Evolutionary conservation across 768 basidiomycete species (phyloP).

Genomic region (Leccinum broughii): DNA sequence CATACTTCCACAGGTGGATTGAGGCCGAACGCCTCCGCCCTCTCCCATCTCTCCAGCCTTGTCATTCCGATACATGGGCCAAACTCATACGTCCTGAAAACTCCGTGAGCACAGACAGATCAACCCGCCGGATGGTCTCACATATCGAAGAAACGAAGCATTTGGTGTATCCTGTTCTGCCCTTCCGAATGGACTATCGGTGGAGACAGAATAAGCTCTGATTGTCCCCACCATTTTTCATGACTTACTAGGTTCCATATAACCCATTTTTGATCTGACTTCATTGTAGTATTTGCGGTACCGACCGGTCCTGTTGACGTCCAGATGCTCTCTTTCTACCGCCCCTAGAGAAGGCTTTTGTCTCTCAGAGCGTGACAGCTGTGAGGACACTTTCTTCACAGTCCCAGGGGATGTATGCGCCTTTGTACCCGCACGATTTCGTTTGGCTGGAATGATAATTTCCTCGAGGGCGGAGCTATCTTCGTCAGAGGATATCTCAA

Average conservation of each 20-base stretch:
- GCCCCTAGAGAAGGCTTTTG: constrained; percentile 1
- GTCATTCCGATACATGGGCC: constrained; percentile 79
- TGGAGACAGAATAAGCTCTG: constrained; percentile 1
- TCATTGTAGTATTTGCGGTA: constrained; percentile 53
- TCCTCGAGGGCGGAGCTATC: constrained; percentile 7
- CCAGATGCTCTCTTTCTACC: constrained; percentile 30
- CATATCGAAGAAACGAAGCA: constrained; percentile 81
- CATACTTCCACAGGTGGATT: constrained; percentile 78
- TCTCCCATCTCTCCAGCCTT: constrained; percentile 86
- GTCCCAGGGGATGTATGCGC: constrained; percentile 7
- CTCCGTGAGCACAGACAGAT: constrained; percentile 5
- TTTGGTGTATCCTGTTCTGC: constrained; percentile 64
- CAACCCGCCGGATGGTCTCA: constrained; percentile 31
- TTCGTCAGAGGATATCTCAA: constrained; percentile 27
- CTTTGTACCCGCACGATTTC: constrained; percentile 30
- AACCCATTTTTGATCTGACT: constrained; percentile 54
- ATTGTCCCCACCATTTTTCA: background rate
- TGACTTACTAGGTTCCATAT: constrained; percentile 57
- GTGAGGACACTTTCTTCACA: background rate
- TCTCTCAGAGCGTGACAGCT: constrained; percentile 11
- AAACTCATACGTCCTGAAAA: constrained; percentile 66
- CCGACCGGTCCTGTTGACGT: constrained; percentile 48
- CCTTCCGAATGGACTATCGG: constrained; percentile 62
- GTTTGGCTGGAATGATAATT: constrained; percentile 20
- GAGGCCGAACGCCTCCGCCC: constrained; percentile 75